phyloP scores from a whole-genome alignment of 1,139 yeast species.

The Scheffersomyces titani region DNA sequence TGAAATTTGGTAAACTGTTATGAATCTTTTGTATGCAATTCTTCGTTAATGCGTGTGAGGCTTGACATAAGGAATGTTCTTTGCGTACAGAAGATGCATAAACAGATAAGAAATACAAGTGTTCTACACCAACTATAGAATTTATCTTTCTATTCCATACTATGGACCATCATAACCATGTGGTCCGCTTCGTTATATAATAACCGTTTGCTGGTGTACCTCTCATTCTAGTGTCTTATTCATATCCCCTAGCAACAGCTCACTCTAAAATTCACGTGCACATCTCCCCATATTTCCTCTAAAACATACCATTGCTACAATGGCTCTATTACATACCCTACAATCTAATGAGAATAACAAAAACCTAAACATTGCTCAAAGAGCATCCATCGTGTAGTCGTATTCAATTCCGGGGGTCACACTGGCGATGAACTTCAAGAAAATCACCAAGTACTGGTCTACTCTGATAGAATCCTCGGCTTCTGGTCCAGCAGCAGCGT shows the following conservation, averaged over 20 bases:
- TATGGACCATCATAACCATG: too few relatives aligned
- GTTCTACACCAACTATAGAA: too few relatives aligned
- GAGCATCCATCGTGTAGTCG: slow-evolving; percentile 93
- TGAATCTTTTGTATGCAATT: not conserved
- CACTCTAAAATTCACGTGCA: not conserved
- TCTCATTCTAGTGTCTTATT: not conserved
- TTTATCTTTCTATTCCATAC: too few relatives aligned
- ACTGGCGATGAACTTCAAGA: slow-evolving; percentile 90
- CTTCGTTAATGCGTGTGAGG: not conserved
- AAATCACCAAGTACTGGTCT: slow-evolving; percentile 86
- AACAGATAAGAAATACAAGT: too few relatives aligned
- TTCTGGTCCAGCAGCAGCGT: slow-evolving; percentile 23
- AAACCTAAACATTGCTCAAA: slow-evolving; percentile 28
- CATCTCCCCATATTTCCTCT: not conserved
- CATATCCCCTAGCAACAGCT: too few relatives aligned
- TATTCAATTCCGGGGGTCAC: slow-evolving; percentile 98
- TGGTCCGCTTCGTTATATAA: too few relatives aligned
- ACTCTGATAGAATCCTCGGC: slow-evolving; percentile 60
- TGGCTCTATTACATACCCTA: not conserved
- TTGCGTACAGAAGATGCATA: not conserved
- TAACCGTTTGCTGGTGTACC: not conserved
- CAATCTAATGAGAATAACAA: not conserved
- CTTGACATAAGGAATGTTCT: not conserved
- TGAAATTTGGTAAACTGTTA: not conserved
- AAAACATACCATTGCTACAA: not conserved